Evolutionary conservation across 805 yeast species (phyloP).

Genomic region (Metschnikowia orientalis): DNA sequence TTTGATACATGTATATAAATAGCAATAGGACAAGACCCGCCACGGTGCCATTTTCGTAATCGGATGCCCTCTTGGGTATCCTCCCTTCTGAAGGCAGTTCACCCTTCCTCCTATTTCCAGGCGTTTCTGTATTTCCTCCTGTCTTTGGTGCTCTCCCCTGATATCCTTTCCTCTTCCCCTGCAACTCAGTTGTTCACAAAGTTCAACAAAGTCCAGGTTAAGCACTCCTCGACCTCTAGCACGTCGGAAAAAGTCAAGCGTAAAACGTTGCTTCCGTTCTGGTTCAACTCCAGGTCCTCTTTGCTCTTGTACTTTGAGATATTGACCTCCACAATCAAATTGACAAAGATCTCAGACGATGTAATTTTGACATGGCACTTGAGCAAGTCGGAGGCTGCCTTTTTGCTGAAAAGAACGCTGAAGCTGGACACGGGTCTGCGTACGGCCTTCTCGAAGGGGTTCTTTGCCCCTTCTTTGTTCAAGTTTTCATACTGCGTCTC

Average conservation of each 20-base stretch:
- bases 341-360: constrained; percentile 39
- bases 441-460: constrained; percentile 38
- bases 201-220: constrained; percentile 48
- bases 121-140: too few relatives aligned
- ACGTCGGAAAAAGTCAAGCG: constrained; percentile 48
- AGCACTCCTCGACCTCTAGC: constrained; percentile 50
- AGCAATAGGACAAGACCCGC: background rate
- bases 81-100: too few relatives aligned
- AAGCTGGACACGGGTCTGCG: constrained; percentile 35
- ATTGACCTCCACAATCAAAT: constrained; percentile 32
- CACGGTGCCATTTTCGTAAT: too few relatives aligned
- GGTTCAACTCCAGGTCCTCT: constrained; percentile 25
- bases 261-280: constrained; percentile 36
- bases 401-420: constrained; percentile 21
- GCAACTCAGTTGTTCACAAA: constrained; percentile 28
- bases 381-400: constrained; percentile 17
- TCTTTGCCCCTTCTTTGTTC: constrained; percentile 12
- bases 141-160: too few relatives aligned
- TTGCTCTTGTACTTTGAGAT: constrained; percentile 27
- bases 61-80: too few relatives aligned
- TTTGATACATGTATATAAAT: background rate
- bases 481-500: constrained; percentile 26
- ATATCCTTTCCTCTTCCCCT: too few relatives aligned
- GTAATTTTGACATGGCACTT: constrained; percentile 30
- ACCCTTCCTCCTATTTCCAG: too few relatives aligned